Percentiles rank a stretch among this genome's conserved stretches.
These are phyloP conservation scores for Yamadazyma takamatsuzukensis DNA, from an alignment of 805 yeast genomes.

Conservation along the genomic window DNA sequence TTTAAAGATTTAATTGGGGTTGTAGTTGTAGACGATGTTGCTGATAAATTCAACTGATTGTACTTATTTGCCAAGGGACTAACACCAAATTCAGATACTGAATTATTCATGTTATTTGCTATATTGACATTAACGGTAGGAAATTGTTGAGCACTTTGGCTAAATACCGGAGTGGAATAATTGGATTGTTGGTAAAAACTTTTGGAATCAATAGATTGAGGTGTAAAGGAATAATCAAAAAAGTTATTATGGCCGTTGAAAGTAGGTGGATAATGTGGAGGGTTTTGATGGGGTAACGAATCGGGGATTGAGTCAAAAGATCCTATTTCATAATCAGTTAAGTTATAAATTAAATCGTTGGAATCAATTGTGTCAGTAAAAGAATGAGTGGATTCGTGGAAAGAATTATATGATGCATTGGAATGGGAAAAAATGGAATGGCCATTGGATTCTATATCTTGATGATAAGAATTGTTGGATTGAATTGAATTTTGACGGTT, in stretches of 20 bases:
- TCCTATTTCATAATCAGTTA: conserved; percentile 22
- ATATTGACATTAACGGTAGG: neutral
- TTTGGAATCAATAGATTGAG: neutral
- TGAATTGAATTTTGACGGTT: conserved; percentile 13
- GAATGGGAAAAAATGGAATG: conserved; percentile 13
- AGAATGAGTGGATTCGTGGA: conserved; percentile 7
- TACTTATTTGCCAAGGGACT: conserved; percentile 20
- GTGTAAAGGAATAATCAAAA: conserved; percentile 4
- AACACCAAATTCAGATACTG: conserved; percentile 11
- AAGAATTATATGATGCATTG: conserved; percentile 10
- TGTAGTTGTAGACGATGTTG: conserved; percentile 1
- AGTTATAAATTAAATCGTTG: conserved; percentile 19
- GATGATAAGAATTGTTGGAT: conserved; percentile 11
- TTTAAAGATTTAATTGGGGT: neutral
- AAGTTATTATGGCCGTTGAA: conserved; percentile 1
- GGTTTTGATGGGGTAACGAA: conserved; percentile 5
- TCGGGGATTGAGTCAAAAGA: conserved; percentile 29
- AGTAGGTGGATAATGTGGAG: neutral
- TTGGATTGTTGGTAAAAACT: conserved; percentile 3
- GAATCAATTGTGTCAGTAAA: conserved; percentile 8
- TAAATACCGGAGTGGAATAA: neutral
- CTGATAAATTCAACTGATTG: conserved; percentile 13
- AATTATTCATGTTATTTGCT: conserved; percentile 14
- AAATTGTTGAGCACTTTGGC: too few relatives aligned
- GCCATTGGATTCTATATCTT: conserved; percentile 9